Conservation (phyloP, 2,329 filamentous ascomycete species). For the Penicillium concentricum region DNA sequence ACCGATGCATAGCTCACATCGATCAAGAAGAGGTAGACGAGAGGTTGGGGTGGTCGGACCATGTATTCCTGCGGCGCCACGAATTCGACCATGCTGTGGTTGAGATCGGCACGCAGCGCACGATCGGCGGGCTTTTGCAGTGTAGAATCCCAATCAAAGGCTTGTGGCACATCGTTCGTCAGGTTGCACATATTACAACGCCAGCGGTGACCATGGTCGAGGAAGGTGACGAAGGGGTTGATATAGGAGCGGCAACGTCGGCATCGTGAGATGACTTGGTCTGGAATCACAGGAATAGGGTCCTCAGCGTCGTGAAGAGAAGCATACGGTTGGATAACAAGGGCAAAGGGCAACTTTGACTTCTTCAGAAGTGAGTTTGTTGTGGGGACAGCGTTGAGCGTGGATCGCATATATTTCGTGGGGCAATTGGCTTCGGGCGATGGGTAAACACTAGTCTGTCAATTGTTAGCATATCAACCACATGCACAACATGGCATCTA, state of each 20-base stretch:
- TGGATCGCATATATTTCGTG: constrained; percentile 91
- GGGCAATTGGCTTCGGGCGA: constrained; percentile 90
- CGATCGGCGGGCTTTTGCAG: constrained; percentile 88
- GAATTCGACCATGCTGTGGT: constrained; percentile 96
- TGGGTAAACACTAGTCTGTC: constrained; percentile 80
- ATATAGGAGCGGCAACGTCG: constrained; percentile 95
- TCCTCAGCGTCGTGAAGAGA: constrained; percentile 92
- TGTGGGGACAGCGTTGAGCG: constrained; percentile 88
- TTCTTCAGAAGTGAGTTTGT: constrained; percentile 94
- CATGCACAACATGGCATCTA: neutral
- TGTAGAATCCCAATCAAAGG: constrained; percentile 95
- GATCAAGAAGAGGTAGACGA: constrained; percentile 93
- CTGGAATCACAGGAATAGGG: constrained; percentile 83
- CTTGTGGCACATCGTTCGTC: constrained; percentile 98
- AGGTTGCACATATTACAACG: constrained; percentile 99
- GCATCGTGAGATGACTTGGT: constrained; percentile 96
- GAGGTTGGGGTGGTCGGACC: constrained; percentile 92
- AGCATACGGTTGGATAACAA: constrained; percentile 94
- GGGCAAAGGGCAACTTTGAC: constrained; percentile 89
- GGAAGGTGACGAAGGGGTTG: constrained; percentile 93
- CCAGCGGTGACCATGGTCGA: constrained; percentile 97
- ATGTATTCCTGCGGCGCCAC: constrained; percentile 99
- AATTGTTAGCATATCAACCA: constrained; percentile 40
- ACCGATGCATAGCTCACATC: constrained; percentile 91
- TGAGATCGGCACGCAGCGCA: constrained; percentile 89